Base-by-base conservation (phyloP, 2,329 filamentous ascomycete genomes). In the Mycosphaerelloides madeirae region DNA sequence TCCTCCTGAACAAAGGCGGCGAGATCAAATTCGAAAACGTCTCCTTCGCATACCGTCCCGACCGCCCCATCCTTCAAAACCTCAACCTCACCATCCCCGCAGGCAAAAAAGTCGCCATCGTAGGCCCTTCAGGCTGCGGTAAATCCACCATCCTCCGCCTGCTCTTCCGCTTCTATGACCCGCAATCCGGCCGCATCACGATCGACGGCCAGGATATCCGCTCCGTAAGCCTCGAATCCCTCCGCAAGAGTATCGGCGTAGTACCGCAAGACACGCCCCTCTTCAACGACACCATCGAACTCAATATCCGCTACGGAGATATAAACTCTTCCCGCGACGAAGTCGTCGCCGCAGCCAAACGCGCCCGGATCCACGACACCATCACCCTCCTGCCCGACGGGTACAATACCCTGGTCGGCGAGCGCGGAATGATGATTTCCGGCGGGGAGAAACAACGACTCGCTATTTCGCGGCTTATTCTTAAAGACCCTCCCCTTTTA, bases 211-310 rank as follows among this genome's bases (percentile, higher is more conserved):
- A 98, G 63, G 90, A 98, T 63, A 81, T 98, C 54, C 84, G 87
- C 31, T 77, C 87, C 46, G 84, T 98, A 1, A 83, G 77, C 9
- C 67, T 97, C 2, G 87, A 94, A 41, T 94, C 86, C 29, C 73
- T 98, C 20, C 82, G 93, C 6, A 80, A 80, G 53, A 79, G 85
- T 2, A 97, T 98, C 52, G 93, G 93, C 16, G 91, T 98, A 13
- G 93, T 98, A 1, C 93, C 93, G 0, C 94, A 98, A 65, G 93
- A 98, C 58, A 97, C 93, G 0, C 90, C 93, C 0, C 75, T 98
- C 1, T 98, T 98, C 74, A 98, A 98, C 65, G 89, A 95, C 61
- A 93, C 89, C 0, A 91, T 98, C 46, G 85, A 86, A 62, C 88
- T 96, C 66, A 98, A 98, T 64, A 95, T 98, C 59, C 84, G 82